A percentile compares a stretch with the other conserved stretches of the same genome.
Conservation (phyloP, 495 filamentous ascomycete genomes). For the Penicillium taxi region DNA sequence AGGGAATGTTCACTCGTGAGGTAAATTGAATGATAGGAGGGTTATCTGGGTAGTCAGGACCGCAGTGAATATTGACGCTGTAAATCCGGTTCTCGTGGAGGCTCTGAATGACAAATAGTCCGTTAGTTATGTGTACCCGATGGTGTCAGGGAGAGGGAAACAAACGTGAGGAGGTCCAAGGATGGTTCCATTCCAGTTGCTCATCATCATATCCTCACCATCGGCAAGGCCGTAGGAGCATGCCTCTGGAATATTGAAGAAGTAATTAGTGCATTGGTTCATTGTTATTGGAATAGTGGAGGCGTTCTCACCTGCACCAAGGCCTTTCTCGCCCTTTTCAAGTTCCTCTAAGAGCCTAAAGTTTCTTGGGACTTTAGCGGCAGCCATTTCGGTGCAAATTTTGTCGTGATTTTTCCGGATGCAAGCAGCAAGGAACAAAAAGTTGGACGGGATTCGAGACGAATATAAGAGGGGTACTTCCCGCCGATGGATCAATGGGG, state of each 20-base stretch:
- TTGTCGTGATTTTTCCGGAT: slow-evolving; percentile 1
- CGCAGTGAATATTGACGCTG: slow-evolving; percentile 94
- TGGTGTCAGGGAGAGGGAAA: slow-evolving; percentile 9
- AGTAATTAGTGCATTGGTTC: slow-evolving; percentile 5
- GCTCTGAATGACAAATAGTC: slow-evolving; percentile 60
- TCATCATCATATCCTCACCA: slow-evolving; percentile 93
- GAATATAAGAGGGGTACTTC: slow-evolving; percentile 19
- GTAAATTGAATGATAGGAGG: slow-evolving; percentile 87
- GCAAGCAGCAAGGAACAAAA: neutral
- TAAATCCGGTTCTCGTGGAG: slow-evolving; percentile 98
- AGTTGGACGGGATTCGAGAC: slow-evolving; percentile 9
- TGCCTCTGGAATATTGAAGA: slow-evolving; percentile 54
- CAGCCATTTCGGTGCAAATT: slow-evolving; percentile 46
- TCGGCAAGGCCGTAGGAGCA: slow-evolving; percentile 95
- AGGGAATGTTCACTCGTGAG: slow-evolving; percentile 89
- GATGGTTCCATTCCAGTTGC: slow-evolving; percentile 97
- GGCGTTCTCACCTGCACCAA: slow-evolving; percentile 73
- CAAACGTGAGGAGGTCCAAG: slow-evolving; percentile 91
- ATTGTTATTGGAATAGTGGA: slow-evolving; percentile 1
- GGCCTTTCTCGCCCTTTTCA: slow-evolving; percentile 96
- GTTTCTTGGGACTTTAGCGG: slow-evolving; percentile 89
- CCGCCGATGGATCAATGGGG: slow-evolving; percentile 7
- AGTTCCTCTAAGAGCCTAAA: slow-evolving; percentile 95
- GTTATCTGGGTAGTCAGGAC: slow-evolving; percentile 75
- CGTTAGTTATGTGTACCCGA: slow-evolving; percentile 10